Conservation (phyloP, 2,329 filamentous ascomycete genomes). For the Claviceps pazoutovae region DNA sequence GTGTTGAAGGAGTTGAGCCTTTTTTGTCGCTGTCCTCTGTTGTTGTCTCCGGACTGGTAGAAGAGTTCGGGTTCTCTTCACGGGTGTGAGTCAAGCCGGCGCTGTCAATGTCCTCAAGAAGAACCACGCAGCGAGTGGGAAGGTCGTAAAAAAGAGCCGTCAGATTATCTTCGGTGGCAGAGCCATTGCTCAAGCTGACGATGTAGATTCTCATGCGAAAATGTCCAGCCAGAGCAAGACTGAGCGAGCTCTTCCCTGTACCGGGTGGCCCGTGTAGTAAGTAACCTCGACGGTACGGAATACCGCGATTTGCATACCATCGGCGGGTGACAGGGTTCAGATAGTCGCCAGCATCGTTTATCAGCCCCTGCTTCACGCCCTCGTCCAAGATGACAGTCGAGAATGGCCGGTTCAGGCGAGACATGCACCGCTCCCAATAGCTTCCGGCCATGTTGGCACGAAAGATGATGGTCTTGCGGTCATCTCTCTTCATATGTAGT, state of each 20-base stretch:
- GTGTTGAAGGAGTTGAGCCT: constrained; percentile 2
- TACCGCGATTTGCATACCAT: constrained; percentile 78
- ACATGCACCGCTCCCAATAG: constrained; percentile 48
- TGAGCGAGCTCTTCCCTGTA: constrained; percentile 64
- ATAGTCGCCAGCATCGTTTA: constrained; percentile 49
- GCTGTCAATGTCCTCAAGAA: constrained; percentile 65
- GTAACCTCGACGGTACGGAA: constrained; percentile 75
- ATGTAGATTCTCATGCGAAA: constrained; percentile 62
- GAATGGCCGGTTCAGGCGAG: constrained; percentile 44
- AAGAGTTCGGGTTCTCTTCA: constrained; percentile 16
- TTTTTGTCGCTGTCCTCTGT: constrained; percentile 4
- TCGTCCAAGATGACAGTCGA: constrained; percentile 53
- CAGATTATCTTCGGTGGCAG: constrained; percentile 52
- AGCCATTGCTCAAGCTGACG: constrained; percentile 49
- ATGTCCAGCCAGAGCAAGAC: constrained; percentile 54
- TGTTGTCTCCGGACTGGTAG: constrained; percentile 3
- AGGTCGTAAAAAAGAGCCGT: constrained; percentile 50
- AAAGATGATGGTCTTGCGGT: constrained; percentile 51
- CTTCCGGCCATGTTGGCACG: constrained; percentile 37
- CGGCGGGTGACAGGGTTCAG: constrained; percentile 46
- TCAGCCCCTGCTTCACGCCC: constrained; percentile 41
- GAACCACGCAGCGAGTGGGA: constrained; percentile 55
- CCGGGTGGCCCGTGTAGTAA: constrained; percentile 69
- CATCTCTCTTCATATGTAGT: constrained; percentile 41
- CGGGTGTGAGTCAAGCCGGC: constrained; percentile 53